These are phyloP conservation scores for Niebla homalea DNA, from an alignment of 495 filamentous ascomycete genomes.

Conservation along the genomic window DNA sequence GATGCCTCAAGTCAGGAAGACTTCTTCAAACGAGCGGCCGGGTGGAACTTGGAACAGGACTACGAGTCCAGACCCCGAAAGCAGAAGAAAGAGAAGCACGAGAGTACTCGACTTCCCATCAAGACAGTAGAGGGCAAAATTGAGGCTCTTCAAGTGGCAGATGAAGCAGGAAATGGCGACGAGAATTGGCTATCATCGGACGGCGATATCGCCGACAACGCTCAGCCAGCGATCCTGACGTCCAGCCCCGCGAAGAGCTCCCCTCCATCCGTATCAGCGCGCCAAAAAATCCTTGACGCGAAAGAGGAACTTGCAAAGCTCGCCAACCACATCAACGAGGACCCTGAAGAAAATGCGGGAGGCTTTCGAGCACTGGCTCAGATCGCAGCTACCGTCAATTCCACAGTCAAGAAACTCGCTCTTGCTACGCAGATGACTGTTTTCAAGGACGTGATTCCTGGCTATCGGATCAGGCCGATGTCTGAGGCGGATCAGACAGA, in stretches of 20 bases:
- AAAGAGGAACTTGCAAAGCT: constrained; percentile 87
- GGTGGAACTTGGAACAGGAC: constrained; percentile 83
- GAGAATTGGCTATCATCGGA: constrained; percentile 41
- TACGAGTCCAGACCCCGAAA: constrained; percentile 76
- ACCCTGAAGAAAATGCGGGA: constrained; percentile 78
- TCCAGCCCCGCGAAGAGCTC: constrained; percentile 18
- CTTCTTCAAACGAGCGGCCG: constrained; percentile 30
- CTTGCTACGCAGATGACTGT: constrained; percentile 75
- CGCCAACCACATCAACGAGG: constrained; percentile 71
- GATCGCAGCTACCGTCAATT: constrained; percentile 52
- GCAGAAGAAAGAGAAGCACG: constrained; percentile 55
- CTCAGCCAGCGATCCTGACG: constrained; percentile 6
- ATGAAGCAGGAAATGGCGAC: constrained; percentile 31
- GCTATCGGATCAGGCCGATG: constrained; percentile 80
- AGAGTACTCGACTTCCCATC: constrained; percentile 66
- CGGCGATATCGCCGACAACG: constrained; percentile 28
- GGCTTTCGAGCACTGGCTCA: constrained; percentile 64
- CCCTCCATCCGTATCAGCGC: constrained; percentile 30
- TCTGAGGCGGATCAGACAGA: constrained; percentile 54
- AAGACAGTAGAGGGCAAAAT: constrained; percentile 65
- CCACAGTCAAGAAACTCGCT: constrained; percentile 68
- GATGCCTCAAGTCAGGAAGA: constrained; percentile 12
- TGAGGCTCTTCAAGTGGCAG: constrained; percentile 38
- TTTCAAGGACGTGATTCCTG: constrained; percentile 93
- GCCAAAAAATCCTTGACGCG: constrained; percentile 67